Evolutionary conservation across 2,329 filamentous ascomycete species (phyloP), one percentile per base, ranked within the genome.

Genomic region (Ceratocystis huliohia): DNA sequence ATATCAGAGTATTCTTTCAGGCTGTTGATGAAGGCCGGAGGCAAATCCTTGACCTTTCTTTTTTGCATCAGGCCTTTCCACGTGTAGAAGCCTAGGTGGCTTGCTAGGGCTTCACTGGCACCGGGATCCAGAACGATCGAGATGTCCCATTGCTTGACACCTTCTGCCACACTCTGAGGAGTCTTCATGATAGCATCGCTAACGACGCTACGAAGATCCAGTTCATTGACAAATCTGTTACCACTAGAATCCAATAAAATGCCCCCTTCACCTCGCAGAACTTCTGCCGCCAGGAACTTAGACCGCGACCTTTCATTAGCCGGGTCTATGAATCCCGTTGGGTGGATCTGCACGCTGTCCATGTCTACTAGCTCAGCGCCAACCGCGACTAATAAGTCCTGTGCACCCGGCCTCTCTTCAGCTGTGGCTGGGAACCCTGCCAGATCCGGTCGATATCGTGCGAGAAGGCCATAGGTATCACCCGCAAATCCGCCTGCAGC

Each of bases 261-360:
- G 0, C 84, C 85, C 0, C 84, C 85, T 70, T 87, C 84, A 0
- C 84, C 84, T 2, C 84, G 76, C 30, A 88, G 75, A 67, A 84
- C 77, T 73, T 88, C 85, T 0, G 84, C 84, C 0, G 84, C 84
- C 3, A 87, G 78, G 70, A 87, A 83, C 73, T 87, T 87, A 61
- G 84, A 78, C 44, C 74, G 73, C 0, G 78, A 76, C 0, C 69
- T 70, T 0, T 76, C 74, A 41, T 78, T 76, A 1, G 76, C 75
- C 0, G 80, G 79, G 69, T 86, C 83, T 5, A 87, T 75, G 70
- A 88, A 87, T 0, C 83, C 83, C 0, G 84, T 86, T 1, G 85
- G 84, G 69, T 88, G 85, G 3, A 87, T 78, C 72, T 88, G 85
- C 1, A 88, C 83, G 67, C 76, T 78, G 56, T 80, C 77, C 80